Base-by-base conservation (phyloP, 306 rosid genomes). In the Quercus bicolor region DNA sequence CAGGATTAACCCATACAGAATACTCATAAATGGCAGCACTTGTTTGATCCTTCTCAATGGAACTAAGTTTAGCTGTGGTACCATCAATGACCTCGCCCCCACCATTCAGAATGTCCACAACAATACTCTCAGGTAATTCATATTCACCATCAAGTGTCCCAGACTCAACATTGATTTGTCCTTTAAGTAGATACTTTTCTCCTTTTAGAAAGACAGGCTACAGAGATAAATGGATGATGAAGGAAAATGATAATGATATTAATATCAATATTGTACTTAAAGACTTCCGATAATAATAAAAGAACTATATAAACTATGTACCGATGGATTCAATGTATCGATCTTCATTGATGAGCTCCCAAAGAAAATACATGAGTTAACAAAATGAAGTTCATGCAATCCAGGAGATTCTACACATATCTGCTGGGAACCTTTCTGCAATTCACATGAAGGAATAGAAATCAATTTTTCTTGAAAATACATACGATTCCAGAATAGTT, bases 401-500 rank as follows among this genome's bases (percentile, higher is more conserved):
- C 99, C 99, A 61, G 99, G 96, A 80, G 88, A 82, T 78, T 87
- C 94, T 65, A 91, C 82, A 70, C 99, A 90, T 79, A 96, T 78
- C 72, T 84, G 84, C 85, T 91, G 98, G 70, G 94, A 83, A 83
- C 99, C 99, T 90, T 91, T 93, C 99, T 96, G 99, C 91, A 82
- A 70, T 79, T 76, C 76, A 68, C 70, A 85, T 34, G 85, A 56
- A 72, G 81, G 62, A 70, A 85, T 62, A 80, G 20, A 75, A 52
- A 85, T 23, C 29, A 88, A 75, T 66, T 79, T 77, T 76, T 56
- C 29, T 20, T 52, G 70, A 77, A 68, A 57, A 78, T 73, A 74
- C 74, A 80, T 59, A 12, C 56, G 51, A 21, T 26, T 79, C 77
- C 69, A 52, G 78, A 68, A 43, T 73, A 43, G 31, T 75, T 54